A percentile compares a stretch with the other conserved stretches of the same genome.
Conservation (phyloP, 2,329 filamentous ascomycete genomes). For the Hypoxylon sp. region DNA sequence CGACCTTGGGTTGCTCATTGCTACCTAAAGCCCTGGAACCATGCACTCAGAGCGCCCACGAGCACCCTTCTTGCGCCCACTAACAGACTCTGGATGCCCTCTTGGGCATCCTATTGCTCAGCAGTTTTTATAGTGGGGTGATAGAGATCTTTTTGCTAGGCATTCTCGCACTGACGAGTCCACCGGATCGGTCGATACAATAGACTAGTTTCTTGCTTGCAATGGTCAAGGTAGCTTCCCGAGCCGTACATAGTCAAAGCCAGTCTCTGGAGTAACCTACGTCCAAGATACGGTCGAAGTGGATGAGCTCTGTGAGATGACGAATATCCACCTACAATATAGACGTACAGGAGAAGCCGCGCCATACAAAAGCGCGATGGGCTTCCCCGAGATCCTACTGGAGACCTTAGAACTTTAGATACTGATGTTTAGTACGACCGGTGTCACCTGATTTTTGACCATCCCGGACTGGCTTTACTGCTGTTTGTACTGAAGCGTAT, state of each 20-base stretch:
- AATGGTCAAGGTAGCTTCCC: constrained; percentile 38
- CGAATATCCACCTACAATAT: constrained; percentile 39
- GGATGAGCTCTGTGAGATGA: constrained; percentile 47
- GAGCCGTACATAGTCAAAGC: constrained; percentile 34
- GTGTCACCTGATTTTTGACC: constrained; percentile 46
- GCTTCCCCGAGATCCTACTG: constrained; percentile 42
- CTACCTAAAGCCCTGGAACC: constrained; percentile 49
- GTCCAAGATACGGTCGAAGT: constrained; percentile 39
- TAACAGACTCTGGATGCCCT: constrained; percentile 43
- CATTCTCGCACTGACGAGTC: constrained; percentile 48
- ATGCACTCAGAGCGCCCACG: constrained; percentile 44
- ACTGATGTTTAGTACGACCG: constrained; percentile 32
- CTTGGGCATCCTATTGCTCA: constrained; percentile 51
- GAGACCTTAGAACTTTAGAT: constrained; percentile 37
- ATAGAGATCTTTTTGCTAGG: constrained; percentile 47
- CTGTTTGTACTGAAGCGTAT: constrained; percentile 41
- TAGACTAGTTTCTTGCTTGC: constrained; percentile 43
- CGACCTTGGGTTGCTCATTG: constrained; percentile 49
- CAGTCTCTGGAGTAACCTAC: constrained; percentile 41
- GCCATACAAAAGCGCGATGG: constrained; percentile 43
- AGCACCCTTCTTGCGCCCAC: constrained; percentile 42
- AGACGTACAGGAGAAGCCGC: constrained; percentile 30
- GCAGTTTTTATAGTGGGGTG: constrained; percentile 46
- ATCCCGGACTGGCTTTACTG: constrained; percentile 16
- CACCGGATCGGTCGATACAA: constrained; percentile 52